Base-by-base conservation (phyloP, 129 eudicot genomes). In the Flaveria bidentis region DNA sequence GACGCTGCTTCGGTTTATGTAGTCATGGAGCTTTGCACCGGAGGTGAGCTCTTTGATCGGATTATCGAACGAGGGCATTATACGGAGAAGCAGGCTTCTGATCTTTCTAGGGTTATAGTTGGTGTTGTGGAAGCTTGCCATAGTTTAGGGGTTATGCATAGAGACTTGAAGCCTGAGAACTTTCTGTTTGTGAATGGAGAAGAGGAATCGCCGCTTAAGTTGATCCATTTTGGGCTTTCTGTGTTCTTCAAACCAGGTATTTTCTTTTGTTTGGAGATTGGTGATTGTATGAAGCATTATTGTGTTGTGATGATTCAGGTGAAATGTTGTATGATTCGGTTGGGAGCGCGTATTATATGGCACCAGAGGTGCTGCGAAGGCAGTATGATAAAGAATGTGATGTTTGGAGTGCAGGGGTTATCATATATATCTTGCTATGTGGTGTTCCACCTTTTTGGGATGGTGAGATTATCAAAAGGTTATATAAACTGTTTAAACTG, bases 391-490 rank as follows among this genome's bases (percentile, higher is more conserved):
- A 78, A 80, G 89, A 83, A 76, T 90, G 98, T 84, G 98, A 93
- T 82, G 88, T 93, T 30, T 93, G 98, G 98, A 93, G 98, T 81
- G 97, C 98, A 14, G 98, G 98, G 70, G 92, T 93, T 68, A 93
- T 93, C 39, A 86, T 93, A 71, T 90, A 90, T 71, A 90, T 93
- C 69, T 81, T 93, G 78, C 85, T 93, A 20, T 78, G 95, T 73
- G 98, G 98, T 44, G 90, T 92, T 16, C 98, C 96, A 0, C 98
- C 98, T 45, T 92, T 93, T 80, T 93, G 98, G 98, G 98, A 93
- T 74, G 97, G 98, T 93, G 72, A 86, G 89, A 46, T 17, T 61
- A 36, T 36, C 39, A 26, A 26, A 28, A 26, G 18, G 49, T 52
- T 51, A 28, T 18, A 51, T 71, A 16, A 20, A 60, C 33, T 61